Evolutionary conservation across 106 monocot species (phyloP).

Genomic region (Phalaenopsis equestris): DNA sequence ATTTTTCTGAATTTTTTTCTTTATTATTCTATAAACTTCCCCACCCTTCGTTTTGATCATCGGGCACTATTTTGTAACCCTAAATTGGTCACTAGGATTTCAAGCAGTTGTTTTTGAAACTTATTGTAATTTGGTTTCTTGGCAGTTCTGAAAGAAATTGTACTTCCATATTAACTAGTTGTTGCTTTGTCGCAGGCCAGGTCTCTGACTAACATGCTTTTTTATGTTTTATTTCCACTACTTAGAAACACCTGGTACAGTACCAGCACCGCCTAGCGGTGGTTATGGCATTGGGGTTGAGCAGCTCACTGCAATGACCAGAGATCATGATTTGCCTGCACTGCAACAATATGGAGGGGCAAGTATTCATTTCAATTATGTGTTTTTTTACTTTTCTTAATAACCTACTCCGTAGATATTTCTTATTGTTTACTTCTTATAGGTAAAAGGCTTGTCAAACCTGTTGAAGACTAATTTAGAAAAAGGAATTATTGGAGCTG

Average conservation of each 20-base stretch:
- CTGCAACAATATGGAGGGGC: constrained; percentile 70
- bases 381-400: neutral
- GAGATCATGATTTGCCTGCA: constrained; percentile 68
- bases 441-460: constrained; percentile 44
- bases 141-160: neutral
- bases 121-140: neutral
- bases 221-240: neutral
- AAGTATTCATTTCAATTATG: constrained; percentile 15
- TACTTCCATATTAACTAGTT: neutral
- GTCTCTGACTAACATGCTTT: neutral
- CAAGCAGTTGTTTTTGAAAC: neutral
- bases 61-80: too few relatives aligned
- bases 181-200: neutral
- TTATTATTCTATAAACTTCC: too few relatives aligned
- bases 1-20: too few relatives aligned
- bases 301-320: constrained; percentile 67
- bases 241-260: constrained; percentile 18
- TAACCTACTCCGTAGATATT: neutral
- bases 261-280: constrained; percentile 16
- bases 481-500: constrained; percentile 34
- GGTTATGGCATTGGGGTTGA: constrained; percentile 68
- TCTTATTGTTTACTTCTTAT: constrained; percentile 3
- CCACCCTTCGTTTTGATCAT: too few relatives aligned
- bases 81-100: neutral
- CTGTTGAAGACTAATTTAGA: constrained; percentile 37